Base-by-base conservation (phyloP, 805 yeast species). In the Kodamaea nitidulidarum region DNA sequence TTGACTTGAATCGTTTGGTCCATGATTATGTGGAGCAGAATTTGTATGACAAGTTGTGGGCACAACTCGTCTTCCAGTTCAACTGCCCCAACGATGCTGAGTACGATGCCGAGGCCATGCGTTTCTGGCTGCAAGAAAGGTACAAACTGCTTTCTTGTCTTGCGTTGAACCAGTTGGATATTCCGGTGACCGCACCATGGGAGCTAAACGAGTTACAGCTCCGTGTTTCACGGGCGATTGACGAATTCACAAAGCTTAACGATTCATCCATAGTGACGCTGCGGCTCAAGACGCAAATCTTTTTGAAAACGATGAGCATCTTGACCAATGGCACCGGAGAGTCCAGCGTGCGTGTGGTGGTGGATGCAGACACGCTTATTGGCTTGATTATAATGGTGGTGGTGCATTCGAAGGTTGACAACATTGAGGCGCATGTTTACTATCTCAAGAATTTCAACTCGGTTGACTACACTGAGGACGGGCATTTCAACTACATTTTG, bases 301-400 rank as follows among this genome's bases (percentile, higher is more conserved):
- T 88, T 4, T 54, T 73, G 1, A 61, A 70, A 0, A 76, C 88
- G 0, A 64, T 87, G 16, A 61, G 70, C 28, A 59, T 65, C 1
- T 52, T 88, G 16, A 74, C 87, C 2, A 45, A 41, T 7, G 45
- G 31, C 14, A 30, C 32, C 4, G 41, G 38, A 30, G 28, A 25
- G 3, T 18, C 30, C 2, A 5, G 15, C 7, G 33, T 15, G 12
- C 29, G 32, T 16, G 43, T 68, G 3, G 51, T 70, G 0, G 67
- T 86, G 5, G 90, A 83, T 60, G 98, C 97, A 0, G 98, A 90
- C 54, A 78, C 85, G 0, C 61, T 90, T 15, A 71, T 90, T 3
- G 81, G 88, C 1, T 62, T 90, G 33, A 61, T 90, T 44, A 73
- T 88, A 5, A 65, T 88, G 56, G 88, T 87, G 3, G 71, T 88